Evolutionary conservation across 2,329 filamentous ascomycete species (phyloP).

Genomic region (Cucurbitaria berberidis): DNA sequence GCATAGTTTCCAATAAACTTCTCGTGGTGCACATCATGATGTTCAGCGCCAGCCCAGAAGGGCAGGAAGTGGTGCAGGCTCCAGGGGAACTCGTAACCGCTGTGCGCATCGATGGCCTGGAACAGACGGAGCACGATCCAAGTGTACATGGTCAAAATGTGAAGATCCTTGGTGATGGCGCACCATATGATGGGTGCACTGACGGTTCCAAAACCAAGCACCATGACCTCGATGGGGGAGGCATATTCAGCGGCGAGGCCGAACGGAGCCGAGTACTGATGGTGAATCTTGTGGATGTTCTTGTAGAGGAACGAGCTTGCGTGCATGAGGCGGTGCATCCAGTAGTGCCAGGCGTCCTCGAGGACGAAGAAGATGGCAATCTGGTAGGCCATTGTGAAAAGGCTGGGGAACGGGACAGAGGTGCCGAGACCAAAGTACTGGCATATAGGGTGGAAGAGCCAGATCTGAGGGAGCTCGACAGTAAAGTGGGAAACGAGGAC

Average conservation of each 20-base stretch:
- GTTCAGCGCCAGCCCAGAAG: slow-evolving; percentile 96
- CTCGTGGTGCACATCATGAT: slow-evolving; percentile 97
- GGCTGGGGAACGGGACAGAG: slow-evolving; percentile 84
- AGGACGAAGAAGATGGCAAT: slow-evolving; percentile 93
- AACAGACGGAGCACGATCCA: slow-evolving; percentile 94
- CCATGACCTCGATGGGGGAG: slow-evolving; percentile 95
- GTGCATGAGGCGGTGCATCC: slow-evolving; percentile 90
- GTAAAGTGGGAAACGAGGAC: slow-evolving; percentile 96
- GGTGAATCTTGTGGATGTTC: slow-evolving; percentile 97
- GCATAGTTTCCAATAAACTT: slow-evolving; percentile 98
- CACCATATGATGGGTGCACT: slow-evolving; percentile 84
- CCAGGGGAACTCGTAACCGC: slow-evolving; percentile 98
- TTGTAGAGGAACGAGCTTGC: slow-evolving; percentile 90
- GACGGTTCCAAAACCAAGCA: slow-evolving; percentile 86
- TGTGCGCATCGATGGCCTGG: slow-evolving; percentile 97
- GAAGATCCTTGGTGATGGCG: slow-evolving; percentile 80
- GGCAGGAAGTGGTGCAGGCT: slow-evolving; percentile 93
- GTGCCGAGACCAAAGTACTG: slow-evolving; percentile 90
- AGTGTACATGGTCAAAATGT: slow-evolving; percentile 96
- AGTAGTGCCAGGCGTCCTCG: slow-evolving; percentile 99
- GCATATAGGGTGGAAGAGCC: slow-evolving; percentile 97
- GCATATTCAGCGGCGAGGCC: slow-evolving; percentile 97
- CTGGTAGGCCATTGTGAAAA: slow-evolving; percentile 87
- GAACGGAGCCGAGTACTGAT: slow-evolving; percentile 97
- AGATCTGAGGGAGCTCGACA: slow-evolving; percentile 97